Percentiles rank a stretch among this genome's conserved stretches.
phyloP scores from a whole-genome alignment of 352 stramenopile species.

The Blastocystis sp. region DNA sequence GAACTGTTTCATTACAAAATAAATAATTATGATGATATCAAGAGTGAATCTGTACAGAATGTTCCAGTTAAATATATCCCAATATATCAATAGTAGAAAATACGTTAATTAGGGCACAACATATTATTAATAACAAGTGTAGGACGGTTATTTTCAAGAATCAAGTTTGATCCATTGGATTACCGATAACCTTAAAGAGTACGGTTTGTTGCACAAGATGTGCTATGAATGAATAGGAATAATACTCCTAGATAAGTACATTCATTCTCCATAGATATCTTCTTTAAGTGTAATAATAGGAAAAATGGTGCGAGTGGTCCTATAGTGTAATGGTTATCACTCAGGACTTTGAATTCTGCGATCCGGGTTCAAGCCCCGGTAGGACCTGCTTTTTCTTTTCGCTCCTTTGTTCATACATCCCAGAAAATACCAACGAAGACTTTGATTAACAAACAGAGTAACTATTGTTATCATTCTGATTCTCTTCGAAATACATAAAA shows the following conservation, averaged over 20 bases:
- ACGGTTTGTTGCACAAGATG: too few relatives aligned
- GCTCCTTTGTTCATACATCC: background rate
- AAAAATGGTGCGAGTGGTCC: background rate
- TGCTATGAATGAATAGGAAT: too few relatives aligned
- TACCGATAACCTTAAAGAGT: too few relatives aligned
- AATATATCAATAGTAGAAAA: background rate
- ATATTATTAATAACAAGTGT: background rate
- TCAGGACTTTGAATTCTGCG: conserved; percentile 59
- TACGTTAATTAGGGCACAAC: background rate
- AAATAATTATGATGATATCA: too few relatives aligned
- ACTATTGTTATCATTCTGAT: background rate
- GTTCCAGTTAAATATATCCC: background rate
- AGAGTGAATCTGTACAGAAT: too few relatives aligned
- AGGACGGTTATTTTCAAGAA: too few relatives aligned
- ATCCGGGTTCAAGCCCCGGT: conserved; percentile 49
- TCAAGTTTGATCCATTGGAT: too few relatives aligned
- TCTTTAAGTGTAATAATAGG: background rate
- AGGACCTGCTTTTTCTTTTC: background rate
- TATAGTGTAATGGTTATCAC: conserved; percentile 52
- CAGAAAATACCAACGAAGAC: background rate
- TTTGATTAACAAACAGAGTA: background rate
- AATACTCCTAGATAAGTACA: too few relatives aligned
- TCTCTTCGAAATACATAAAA: conserved; percentile 62
- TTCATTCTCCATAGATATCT: too few relatives aligned
- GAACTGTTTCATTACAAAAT: too few relatives aligned